A percentile compares a stretch with the other conserved stretches of the same genome.
Evolutionary conservation across 306 rosid genomes (phyloP).

Genomic region (Spatholobus suberectus): DNA sequence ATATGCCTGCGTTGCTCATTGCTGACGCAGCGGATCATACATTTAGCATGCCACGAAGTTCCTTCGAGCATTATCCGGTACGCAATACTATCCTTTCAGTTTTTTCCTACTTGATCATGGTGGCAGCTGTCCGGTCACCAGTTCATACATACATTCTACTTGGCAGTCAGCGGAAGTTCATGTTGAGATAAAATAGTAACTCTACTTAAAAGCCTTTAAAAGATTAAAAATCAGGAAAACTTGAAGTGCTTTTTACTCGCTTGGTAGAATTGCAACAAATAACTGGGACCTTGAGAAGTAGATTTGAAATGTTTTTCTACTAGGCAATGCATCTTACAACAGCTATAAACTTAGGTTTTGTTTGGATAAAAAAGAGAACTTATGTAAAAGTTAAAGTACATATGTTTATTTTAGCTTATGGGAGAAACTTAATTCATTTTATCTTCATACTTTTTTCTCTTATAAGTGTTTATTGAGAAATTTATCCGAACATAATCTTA

Average conservation of each 20-base stretch:
- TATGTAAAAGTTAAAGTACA: too few species aligned
- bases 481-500: too few species aligned
- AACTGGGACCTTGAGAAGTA: neutral
- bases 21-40: slow-evolving; percentile 47
- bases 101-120: slow-evolving; percentile 22
- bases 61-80: slow-evolving; percentile 74
- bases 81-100: slow-evolving; percentile 33
- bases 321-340: neutral
- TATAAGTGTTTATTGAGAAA: too few species aligned
- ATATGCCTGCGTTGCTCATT: slow-evolving; percentile 44
- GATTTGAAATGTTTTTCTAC: neutral
- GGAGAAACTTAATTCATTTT: neutral
- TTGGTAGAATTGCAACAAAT: slow-evolving; percentile 2
- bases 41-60: slow-evolving; percentile 44
- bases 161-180: neutral
- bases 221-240: neutral
- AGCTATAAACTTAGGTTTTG: neutral
- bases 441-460: too few species aligned
- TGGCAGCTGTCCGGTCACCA: neutral
- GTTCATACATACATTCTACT: neutral
- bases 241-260: neutral
- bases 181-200: slow-evolving; percentile 9
- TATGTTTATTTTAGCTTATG: too few species aligned
- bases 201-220: neutral
- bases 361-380: neutral